Evolutionary conservation across 768 basidiomycete species (phyloP), one percentile per base, ranked within the genome.

Genomic region (Boletus bicolor): DNA sequence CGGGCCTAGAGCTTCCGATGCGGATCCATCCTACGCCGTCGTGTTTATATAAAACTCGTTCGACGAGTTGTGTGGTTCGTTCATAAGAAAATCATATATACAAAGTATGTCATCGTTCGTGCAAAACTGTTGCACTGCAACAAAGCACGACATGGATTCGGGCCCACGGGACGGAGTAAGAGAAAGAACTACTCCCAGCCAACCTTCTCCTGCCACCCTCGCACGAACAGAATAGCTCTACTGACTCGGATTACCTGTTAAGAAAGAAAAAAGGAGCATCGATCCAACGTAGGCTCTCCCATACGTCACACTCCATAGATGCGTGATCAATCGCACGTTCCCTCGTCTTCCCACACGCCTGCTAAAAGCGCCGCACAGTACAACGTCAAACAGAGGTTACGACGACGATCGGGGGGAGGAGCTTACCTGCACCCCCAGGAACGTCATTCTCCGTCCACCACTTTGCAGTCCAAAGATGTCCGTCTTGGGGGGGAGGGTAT

Each of bases 381-480:
- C 32, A 26, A 24, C 8, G 51, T 56, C 39, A 51, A 45, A 17
- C 24, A 30, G 12, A 15, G 24, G n/a, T 1, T 17, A 37, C 3
- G 21, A 24, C 21, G 21, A 24, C 21, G 14, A 21, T 41, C 9
- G 14, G 26, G 2, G 24, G 12, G 3, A 26, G 21, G 21, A 24
- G 21, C 65, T n/a, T 58, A 59, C 64, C 61, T 45, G 44, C 17
- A 56, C 69, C 70, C 17, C 68, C 68, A 7, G 71, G 75, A 3
- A 57, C 19, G 66, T 80, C 76, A 35, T 68, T 71, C 60, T 77
- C 64, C 17, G 72, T 74, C 81, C 82, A 82, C 75, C 76, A 81
- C 49, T 76, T 75, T 11, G 80, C 79, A 10, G 71, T 76, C 81
- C 81, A 82, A 14, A 82, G 68, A 57, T 76, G 72, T 6, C 76